These are phyloP conservation scores for Paramecium tetraurelia DNA, from an alignment of 73 alveolate species.

Conservation along the genomic window DNA sequence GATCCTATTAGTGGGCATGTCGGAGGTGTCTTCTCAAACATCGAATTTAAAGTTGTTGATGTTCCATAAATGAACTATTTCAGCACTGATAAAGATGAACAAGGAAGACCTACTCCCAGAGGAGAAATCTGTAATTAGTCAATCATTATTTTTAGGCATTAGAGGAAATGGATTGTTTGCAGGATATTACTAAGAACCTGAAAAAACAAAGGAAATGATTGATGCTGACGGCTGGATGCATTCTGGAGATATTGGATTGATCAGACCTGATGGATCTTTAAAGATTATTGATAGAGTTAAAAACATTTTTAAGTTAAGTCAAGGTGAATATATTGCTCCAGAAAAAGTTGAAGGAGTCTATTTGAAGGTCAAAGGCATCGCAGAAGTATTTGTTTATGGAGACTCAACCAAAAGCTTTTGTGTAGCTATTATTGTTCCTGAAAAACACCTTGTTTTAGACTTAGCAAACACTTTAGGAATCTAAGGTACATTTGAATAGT, in stretches of 20 bases:
- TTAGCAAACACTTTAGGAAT: conserved; percentile 19
- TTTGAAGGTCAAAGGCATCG: conserved; percentile 74
- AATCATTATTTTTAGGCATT: conserved; percentile 2
- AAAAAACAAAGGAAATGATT: conserved; percentile 86
- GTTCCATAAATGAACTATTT: conserved; percentile 85
- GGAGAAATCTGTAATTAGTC: conserved; percentile 81
- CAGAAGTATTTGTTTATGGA: conserved; percentile 91
- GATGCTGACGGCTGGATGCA: conserved; percentile 95
- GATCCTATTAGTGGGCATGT: conserved; percentile 82
- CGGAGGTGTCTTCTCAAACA: conserved; percentile 76
- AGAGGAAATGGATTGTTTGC: conserved; percentile 82
- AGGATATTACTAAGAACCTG: conserved; percentile 88
- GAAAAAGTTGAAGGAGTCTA: conserved; percentile 89
- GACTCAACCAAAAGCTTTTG: conserved; percentile 83
- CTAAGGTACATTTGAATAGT: conserved; percentile 51
- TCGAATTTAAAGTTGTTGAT: conserved; percentile 79
- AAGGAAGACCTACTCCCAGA: conserved; percentile 83
- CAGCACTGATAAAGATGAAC: conserved; percentile 73
- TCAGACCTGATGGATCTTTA: conserved; percentile 70
- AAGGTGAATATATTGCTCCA: conserved; percentile 97
- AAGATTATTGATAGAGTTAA: conserved; percentile 90
- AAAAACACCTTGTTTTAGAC: conserved; percentile 68
- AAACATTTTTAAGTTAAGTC: conserved; percentile 87
- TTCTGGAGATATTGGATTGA: conserved; percentile 93
- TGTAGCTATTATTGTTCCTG: conserved; percentile 90